A percentile compares a stretch with the other conserved stretches of the same genome.
phyloP scores from a whole-genome alignment of 768 basidiomycete species.

The Boletus patriciae region DNA sequence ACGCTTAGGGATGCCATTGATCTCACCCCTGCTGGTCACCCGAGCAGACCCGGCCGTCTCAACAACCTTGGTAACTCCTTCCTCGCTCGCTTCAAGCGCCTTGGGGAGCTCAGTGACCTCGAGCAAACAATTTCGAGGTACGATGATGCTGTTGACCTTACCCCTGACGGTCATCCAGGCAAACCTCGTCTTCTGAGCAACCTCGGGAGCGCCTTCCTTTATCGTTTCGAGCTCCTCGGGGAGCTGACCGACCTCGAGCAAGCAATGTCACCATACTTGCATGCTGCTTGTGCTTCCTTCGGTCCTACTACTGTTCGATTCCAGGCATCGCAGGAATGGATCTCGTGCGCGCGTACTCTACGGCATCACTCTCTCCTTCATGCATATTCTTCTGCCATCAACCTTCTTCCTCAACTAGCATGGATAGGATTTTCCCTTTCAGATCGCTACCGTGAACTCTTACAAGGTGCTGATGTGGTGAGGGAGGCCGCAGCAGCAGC shows the following conservation, averaged over 20 bases:
- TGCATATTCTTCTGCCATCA: conserved; percentile 18
- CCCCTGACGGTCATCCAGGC: conserved; percentile 1
- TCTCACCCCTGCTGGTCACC: not conserved
- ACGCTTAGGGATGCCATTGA: not conserved
- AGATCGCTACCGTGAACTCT: conserved; percentile 17
- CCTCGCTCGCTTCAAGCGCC: not conserved
- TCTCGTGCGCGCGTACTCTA: conserved; percentile 1
- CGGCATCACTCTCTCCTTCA: conserved; percentile 14
- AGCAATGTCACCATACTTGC: not conserved
- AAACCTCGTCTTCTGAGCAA: not conserved
- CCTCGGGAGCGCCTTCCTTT: not conserved
- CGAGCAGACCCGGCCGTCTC: not conserved
- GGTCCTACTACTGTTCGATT: conserved; percentile 1
- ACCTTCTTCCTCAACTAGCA: conserved; percentile 19
- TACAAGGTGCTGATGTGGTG: conserved; percentile 13
- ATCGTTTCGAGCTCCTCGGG: not conserved
- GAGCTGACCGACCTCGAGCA: not conserved
- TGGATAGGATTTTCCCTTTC: conserved; percentile 17
- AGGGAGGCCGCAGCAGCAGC: conserved; percentile 26
- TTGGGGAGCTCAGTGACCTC: not conserved
- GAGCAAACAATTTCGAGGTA: not conserved
- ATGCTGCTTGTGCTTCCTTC: not conserved
- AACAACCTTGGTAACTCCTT: not conserved
- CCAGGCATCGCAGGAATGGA: conserved; percentile 7
- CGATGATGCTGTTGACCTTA: not conserved